A percentile compares a stretch with the other conserved stretches of the same genome.
Conservation (phyloP, 2,329 filamentous ascomycete species). For the Xylariaceae sp. region DNA sequence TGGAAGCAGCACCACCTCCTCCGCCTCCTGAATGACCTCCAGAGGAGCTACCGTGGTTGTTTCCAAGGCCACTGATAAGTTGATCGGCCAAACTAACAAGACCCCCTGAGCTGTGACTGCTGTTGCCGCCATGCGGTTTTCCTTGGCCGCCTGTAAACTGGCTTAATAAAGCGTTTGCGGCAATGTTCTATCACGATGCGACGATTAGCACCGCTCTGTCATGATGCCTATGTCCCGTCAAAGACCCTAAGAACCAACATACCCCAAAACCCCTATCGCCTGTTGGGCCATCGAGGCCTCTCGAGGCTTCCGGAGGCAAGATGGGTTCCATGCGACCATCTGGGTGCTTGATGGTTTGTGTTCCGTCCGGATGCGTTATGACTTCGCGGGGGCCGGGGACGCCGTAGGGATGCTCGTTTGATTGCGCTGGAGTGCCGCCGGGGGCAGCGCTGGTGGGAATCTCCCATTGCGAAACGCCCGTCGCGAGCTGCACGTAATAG, state of each 20-base stretch:
- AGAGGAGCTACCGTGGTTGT: slow-evolving; percentile 26
- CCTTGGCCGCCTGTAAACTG: slow-evolving; percentile 41
- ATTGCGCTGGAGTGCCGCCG: slow-evolving; percentile 53
- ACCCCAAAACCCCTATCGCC: slow-evolving; percentile 62
- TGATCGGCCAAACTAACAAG: slow-evolving; percentile 45
- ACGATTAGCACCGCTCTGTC: slow-evolving; percentile 23
- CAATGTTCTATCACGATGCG: slow-evolving; percentile 45
- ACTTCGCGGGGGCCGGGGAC: slow-evolving; percentile 46
- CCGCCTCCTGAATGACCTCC: slow-evolving; percentile 24
- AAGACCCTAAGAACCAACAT: slow-evolving; percentile 35
- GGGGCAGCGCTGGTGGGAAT: slow-evolving; percentile 60
- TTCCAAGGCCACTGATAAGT: slow-evolving; percentile 33
- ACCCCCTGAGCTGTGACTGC: slow-evolving; percentile 32
- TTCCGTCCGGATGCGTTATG: slow-evolving; percentile 58
- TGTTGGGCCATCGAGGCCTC: slow-evolving; percentile 45
- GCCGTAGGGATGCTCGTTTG: slow-evolving; percentile 58
- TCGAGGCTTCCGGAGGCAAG: slow-evolving; percentile 44
- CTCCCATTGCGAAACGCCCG: slow-evolving; percentile 70
- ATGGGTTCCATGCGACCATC: slow-evolving; percentile 59
- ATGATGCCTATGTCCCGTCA: slow-evolving; percentile 15
- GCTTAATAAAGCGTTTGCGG: slow-evolving; percentile 51
- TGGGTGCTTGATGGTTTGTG: slow-evolving; percentile 54
- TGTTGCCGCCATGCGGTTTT: slow-evolving; percentile 36
- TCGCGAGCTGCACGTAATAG: slow-evolving; percentile 68
- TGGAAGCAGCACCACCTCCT: slow-evolving; percentile 34